These are phyloP conservation scores for Colletotrichum cereale DNA, from an alignment of 2,329 filamentous ascomycete species.

Conservation along the genomic window DNA sequence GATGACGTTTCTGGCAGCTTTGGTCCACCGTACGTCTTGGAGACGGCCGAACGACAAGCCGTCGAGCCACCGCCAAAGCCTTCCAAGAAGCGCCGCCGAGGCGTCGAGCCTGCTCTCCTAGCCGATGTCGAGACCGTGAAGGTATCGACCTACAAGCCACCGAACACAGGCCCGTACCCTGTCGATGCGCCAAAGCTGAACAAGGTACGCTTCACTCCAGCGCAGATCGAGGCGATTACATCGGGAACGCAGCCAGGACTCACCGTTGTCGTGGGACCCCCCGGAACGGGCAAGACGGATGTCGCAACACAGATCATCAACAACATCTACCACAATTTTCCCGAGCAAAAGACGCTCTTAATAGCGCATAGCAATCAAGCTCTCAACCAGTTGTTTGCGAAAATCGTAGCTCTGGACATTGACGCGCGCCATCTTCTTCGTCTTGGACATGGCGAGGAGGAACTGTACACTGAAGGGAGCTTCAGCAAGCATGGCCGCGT, in stretches of 20 bases:
- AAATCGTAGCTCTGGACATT: constrained; percentile 96
- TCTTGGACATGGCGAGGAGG: constrained; percentile 94
- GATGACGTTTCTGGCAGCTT: constrained; percentile 80
- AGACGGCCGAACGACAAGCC: constrained; percentile 69
- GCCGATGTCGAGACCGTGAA: constrained; percentile 76
- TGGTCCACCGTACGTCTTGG: constrained; percentile 87
- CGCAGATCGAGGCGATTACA: constrained; percentile 91
- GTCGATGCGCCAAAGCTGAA: constrained; percentile 87
- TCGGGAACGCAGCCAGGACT: constrained; percentile 95
- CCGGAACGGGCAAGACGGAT: constrained; percentile 98
- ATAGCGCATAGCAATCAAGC: constrained; percentile 98
- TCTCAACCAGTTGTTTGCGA: constrained; percentile 96
- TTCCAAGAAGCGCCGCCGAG: constrained; percentile 89
- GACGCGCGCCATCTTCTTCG: constrained; percentile 94
- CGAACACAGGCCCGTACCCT: constrained; percentile 90
- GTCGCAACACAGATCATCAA: constrained; percentile 98
- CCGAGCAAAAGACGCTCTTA: constrained; percentile 88
- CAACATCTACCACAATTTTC: constrained; percentile 99
- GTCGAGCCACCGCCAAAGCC: constrained; percentile 67
- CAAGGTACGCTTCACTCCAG: constrained; percentile 86
- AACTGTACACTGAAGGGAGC: constrained; percentile 85
- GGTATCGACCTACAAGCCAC: constrained; percentile 90
- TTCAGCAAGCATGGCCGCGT: constrained; percentile 97
- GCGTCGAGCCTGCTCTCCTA: constrained; percentile 75
- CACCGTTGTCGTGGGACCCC: constrained; percentile 93